Base-by-base conservation (phyloP, 1,139 yeast genomes). In the Magnusiomyces tetraspermus region DNA sequence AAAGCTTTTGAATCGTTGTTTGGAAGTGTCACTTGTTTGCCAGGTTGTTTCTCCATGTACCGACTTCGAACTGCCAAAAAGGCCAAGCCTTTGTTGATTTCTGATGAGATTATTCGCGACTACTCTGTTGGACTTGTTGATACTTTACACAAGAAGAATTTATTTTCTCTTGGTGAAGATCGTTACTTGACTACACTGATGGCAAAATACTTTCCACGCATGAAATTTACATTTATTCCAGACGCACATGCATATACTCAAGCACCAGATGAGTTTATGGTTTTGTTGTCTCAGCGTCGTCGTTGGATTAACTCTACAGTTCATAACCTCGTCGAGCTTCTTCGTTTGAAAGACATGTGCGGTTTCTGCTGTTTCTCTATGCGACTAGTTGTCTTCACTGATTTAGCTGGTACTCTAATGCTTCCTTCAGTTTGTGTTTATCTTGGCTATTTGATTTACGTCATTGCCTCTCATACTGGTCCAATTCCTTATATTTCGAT, bases 281-380 rank as follows among this genome's bases (percentile, higher is more conserved):
- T 90, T 45, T 73, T 92, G 61, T 73, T 92, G 53, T 90, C 97
- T 1, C 98, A 92, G 68, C 83, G 98, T 67, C 87, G 98, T 71
- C 86, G 98, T 67, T 92, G 98, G 98, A 92, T 92, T 63, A 92
- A 92, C 69, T 89, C 97, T 2, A 92, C 98, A 0, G 95, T 92
- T 48, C 98, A 92, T 69, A 92, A 92, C 65, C 78, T 92, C 66
- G 79, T 92, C 83, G 98, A 92, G 69, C 78, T 92, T 62, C 85
- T 85, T 1, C 72, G 89, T 60, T 95, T 90, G 38, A 82, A 83
- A 54, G 97, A 92, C 68, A 76, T 92, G 60, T 92, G 98, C 76
- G 98, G 98, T 60, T 92, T 96, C 0, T 92, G 92, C 68, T 90
- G 97, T 63, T 86, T 90, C 63, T 90, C 97, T 1, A 92, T 92